Percentiles rank a stretch among this genome's conserved stretches.
These are phyloP conservation scores for Hibiscus trionum DNA, from an alignment of 345 rosid species.

Conservation along the genomic window DNA sequence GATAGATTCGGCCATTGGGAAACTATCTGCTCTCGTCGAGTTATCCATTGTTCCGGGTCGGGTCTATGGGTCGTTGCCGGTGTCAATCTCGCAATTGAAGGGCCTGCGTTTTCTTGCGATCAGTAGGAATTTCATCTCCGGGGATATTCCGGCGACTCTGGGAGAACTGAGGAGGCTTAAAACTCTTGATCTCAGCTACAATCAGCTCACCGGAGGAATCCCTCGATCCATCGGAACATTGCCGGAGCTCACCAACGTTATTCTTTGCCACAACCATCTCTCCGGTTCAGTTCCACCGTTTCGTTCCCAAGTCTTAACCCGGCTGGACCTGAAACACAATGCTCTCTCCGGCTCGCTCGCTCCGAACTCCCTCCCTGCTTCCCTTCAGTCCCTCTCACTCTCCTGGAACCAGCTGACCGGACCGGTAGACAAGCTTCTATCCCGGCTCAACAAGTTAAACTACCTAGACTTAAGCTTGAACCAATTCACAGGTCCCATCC, in stretches of 20 bases:
- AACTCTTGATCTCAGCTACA: constrained; percentile 88
- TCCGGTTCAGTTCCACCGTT: constrained; percentile 71
- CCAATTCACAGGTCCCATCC: constrained; percentile 64
- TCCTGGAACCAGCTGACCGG: constrained; percentile 68
- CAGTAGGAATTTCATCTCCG: constrained; percentile 66
- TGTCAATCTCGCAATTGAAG: constrained; percentile 44
- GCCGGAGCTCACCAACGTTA: constrained; percentile 63
- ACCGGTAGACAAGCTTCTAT: constrained; percentile 48
- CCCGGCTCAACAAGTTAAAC: constrained; percentile 54
- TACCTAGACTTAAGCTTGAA: constrained; percentile 78
- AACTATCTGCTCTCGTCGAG: constrained; percentile 66
- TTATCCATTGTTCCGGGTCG: constrained; percentile 75
- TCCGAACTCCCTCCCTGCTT: constrained; percentile 49
- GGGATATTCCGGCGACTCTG: constrained; percentile 56
- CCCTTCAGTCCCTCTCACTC: constrained; percentile 76
- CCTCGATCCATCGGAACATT: constrained; percentile 56
- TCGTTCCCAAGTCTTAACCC: constrained; percentile 46
- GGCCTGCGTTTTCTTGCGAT: constrained; percentile 67
- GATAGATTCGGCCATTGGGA: constrained; percentile 71
- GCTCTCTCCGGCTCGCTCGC: constrained; percentile 57
- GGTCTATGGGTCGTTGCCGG: constrained; percentile 63
- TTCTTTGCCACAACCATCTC: constrained; percentile 76
- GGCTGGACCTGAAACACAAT: constrained; percentile 80
- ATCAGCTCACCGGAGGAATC: constrained; percentile 60
- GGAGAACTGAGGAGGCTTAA: constrained; percentile 52